Percentiles rank a stretch among this genome's conserved stretches.
These are phyloP conservation scores for Fragaria iinumae DNA, from an alignment of 306 rosid genomes.

Conservation along the genomic window DNA sequence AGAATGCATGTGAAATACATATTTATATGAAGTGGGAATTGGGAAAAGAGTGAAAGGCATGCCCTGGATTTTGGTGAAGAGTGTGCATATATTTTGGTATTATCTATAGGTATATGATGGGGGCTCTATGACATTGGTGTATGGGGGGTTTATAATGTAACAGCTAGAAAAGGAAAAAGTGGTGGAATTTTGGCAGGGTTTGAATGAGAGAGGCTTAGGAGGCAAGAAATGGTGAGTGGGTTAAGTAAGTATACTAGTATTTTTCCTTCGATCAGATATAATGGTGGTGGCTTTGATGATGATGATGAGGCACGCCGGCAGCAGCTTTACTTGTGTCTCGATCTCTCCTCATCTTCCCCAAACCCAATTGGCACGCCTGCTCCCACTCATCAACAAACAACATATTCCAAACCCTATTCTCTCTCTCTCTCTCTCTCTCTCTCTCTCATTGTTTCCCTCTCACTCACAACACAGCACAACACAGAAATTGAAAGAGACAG, in stretches of 20 bases:
- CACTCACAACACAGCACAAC: not conserved
- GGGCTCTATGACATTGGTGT: slow-evolving; percentile 8
- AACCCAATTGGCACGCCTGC: slow-evolving; percentile 82
- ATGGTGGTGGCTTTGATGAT: slow-evolving; percentile 73
- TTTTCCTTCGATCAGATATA: slow-evolving; percentile 21
- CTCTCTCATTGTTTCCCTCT: not conserved
- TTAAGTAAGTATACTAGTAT: not conserved
- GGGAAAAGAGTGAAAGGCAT: slow-evolving; percentile 49
- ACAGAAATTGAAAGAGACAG: not conserved
- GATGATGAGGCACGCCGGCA: slow-evolving; percentile 78
- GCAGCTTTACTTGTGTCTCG: slow-evolving; percentile 56
- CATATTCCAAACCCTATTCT: slow-evolving; percentile 4
- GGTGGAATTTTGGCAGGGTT: slow-evolving; percentile 61
- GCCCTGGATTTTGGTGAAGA: slow-evolving; percentile 69
- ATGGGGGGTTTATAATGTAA: slow-evolving; percentile 16
- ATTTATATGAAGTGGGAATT: not conserved
- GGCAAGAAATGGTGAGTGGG: slow-evolving; percentile 63
- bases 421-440: not conserved
- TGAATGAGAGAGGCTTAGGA: slow-evolving; percentile 59
- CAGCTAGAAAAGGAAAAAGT: slow-evolving; percentile 39
- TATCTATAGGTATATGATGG: slow-evolving; percentile 22
- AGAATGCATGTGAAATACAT: slow-evolving; percentile 6
- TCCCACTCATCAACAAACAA: slow-evolving; percentile 59
- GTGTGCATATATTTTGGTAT: slow-evolving; percentile 37
- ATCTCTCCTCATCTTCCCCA: slow-evolving; percentile 38